A percentile compares a stretch with the other conserved stretches of the same genome.
phyloP scores from a whole-genome alignment of 805 yeast genomes.

The Candida railenensis region DNA sequence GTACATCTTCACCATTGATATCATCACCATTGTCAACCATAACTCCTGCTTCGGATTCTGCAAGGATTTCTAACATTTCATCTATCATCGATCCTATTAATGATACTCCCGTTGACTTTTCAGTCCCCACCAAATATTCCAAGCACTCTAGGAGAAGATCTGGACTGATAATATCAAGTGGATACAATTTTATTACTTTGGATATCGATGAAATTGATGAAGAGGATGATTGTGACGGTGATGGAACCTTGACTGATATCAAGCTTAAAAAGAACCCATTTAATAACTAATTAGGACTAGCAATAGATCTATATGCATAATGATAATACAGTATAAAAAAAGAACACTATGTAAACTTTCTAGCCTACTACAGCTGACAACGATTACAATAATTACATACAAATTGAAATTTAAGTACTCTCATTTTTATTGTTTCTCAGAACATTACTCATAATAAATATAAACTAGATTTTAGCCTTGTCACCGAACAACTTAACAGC shows the following conservation, averaged over 20 bases:
- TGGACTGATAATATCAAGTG: constrained; percentile 21
- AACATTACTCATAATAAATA: constrained; percentile 3
- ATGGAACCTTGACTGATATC: constrained; percentile 6
- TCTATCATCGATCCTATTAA: constrained; percentile 36
- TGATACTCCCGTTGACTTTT: constrained; percentile 39
- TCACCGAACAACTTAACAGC: constrained; percentile 61
- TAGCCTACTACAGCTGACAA: too few relatives aligned
- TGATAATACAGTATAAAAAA: constrained; percentile 4
- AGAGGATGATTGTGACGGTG: constrained; percentile 15
- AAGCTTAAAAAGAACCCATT: constrained; percentile 1
- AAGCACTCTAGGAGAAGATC: constrained; percentile 18
- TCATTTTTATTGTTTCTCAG: not conserved
- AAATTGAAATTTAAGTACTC: too few relatives aligned
- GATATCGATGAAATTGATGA: constrained; percentile 26
- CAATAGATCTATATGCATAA: constrained; percentile 4
- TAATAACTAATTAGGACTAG: constrained; percentile 4
- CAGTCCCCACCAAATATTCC: constrained; percentile 19
- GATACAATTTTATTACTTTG: constrained; percentile 17
- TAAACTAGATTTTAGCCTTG: constrained; percentile 36
- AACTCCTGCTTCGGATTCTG: constrained; percentile 28
- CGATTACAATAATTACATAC: too few relatives aligned
- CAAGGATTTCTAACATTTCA: constrained; percentile 14
- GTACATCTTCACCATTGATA: constrained; percentile 19
- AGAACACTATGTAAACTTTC: not conserved
- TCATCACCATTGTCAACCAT: constrained; percentile 36